Conservation (phyloP, 2,329 filamentous ascomycete species). For the Orbilia quercus region DNA sequence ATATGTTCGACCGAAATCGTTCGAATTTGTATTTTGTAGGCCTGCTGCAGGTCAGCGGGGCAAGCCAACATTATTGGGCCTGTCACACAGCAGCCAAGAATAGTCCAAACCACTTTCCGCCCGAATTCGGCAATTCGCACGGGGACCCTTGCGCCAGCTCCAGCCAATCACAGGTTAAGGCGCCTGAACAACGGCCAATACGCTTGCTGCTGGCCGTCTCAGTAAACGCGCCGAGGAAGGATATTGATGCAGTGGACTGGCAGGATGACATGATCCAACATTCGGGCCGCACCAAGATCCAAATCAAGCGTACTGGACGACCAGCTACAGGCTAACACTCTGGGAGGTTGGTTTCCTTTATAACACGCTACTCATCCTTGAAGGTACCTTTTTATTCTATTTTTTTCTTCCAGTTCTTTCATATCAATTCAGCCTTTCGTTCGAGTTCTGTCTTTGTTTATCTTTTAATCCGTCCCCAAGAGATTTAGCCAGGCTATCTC, state of each 20-base stretch:
- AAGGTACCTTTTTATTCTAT: constrained; percentile 9
- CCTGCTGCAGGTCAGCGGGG: no score
- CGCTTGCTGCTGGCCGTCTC: constrained; percentile 23
- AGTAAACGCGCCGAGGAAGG: constrained; percentile 43
- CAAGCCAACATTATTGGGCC: constrained; percentile 27
- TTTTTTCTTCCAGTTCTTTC: constrained; percentile 7
- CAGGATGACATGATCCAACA: no score
- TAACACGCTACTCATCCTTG: constrained; percentile 17
- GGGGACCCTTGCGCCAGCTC: constrained; percentile 11
- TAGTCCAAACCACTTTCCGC: constrained; percentile 18
- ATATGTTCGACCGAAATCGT: no score
- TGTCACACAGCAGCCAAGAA: constrained; percentile 50
- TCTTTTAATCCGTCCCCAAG: constrained; percentile 24
- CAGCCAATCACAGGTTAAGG: constrained; percentile 28
- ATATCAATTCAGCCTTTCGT: background rate
- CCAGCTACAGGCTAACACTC: background rate
- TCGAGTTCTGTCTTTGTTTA: constrained; percentile 31
- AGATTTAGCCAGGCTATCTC: constrained; percentile 49
- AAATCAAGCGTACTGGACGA: constrained; percentile 10
- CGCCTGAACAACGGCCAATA: constrained; percentile 1
- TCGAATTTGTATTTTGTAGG: no score
- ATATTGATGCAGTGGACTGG: constrained; percentile 5
- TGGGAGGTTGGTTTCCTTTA: constrained; percentile 12
- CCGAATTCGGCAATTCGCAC: constrained; percentile 11
- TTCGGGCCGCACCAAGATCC: no score